A percentile compares a stretch with the other conserved stretches of the same genome.
Conservation (phyloP, 2,329 filamentous ascomycete genomes). For the Hirsutella rhossiliensis region DNA sequence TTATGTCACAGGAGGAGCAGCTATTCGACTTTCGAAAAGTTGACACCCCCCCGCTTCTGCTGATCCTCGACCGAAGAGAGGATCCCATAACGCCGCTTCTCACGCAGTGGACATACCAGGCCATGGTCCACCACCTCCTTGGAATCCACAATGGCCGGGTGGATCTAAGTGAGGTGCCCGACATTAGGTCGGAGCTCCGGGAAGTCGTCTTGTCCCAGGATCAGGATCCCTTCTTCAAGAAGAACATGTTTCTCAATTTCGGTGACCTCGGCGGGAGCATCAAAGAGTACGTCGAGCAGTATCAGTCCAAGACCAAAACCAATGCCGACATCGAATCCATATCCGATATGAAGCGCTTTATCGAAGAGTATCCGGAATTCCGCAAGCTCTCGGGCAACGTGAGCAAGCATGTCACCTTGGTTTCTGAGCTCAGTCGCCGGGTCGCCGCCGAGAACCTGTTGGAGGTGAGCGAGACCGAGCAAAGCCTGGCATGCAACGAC, state of each 20-base stretch:
- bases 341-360: conserved; percentile 96
- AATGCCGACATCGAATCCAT: conserved; percentile 96
- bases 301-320: conserved; percentile 94
- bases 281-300: conserved; percentile 97
- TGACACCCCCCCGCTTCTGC: conserved; percentile 84
- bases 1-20: conserved; percentile 90
- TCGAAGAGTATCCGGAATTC: conserved; percentile 98
- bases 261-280: conserved; percentile 91
- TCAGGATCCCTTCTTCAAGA: conserved; percentile 96
- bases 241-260: conserved; percentile 99
- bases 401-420: conserved; percentile 93
- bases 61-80: conserved; percentile 83
- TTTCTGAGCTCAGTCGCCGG: conserved; percentile 81
- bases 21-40: conserved; percentile 92
- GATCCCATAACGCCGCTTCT: conserved; percentile 90
- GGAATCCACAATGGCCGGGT: conserved; percentile 94
- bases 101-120: conserved; percentile 98
- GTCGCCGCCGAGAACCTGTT: conserved; percentile 78
- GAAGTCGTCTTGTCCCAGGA: conserved; percentile 95
- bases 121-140: conserved; percentile 96
- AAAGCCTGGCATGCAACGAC: conserved; percentile 93
- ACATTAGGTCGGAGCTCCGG: conserved; percentile 74
- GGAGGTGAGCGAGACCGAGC: conserved; percentile 95
- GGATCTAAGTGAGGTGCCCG: conserved; percentile 71
- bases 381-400: conserved; percentile 94